Evolutionary conservation across 208 protist genomes (phyloP).

Genomic region (Novymonas esmeraldas): DNA sequence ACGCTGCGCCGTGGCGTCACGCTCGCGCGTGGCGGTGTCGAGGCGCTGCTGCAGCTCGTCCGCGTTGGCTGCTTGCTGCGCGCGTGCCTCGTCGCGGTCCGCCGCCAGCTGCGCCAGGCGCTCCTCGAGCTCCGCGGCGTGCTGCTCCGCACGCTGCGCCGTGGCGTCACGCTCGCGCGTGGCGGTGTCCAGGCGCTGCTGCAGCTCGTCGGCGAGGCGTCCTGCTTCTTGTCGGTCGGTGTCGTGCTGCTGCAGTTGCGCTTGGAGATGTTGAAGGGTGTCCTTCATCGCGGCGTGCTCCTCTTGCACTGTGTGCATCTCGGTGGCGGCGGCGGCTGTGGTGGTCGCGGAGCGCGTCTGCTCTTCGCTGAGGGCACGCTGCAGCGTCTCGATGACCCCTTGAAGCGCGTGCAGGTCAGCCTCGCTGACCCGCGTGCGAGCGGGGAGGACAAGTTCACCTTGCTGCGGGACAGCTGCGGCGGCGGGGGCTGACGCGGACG

Average conservation of each 20-base stretch:
- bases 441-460: too few species aligned
- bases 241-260: too few species aligned
- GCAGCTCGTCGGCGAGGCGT: too few species aligned
- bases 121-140: not conserved
- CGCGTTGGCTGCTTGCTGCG: conserved; percentile 3
- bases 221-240: too few species aligned
- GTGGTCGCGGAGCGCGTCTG: not conserved
- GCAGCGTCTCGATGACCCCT: conserved; percentile 24
- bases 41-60: conserved; percentile 28
- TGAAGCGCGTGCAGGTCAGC: conserved; percentile 13
- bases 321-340: not conserved
- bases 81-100: not conserved
- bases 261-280: conserved; percentile 11
- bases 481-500: not conserved
- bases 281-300: conserved; percentile 22
- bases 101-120: conserved; percentile 2
- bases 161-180: not conserved
- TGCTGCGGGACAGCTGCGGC: not conserved
- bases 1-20: not conserved
- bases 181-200: not conserved
- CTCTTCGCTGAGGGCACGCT: conserved; percentile 13
- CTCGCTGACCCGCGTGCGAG: not conserved
- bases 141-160: not conserved
- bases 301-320: conserved; percentile 6
- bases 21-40: conserved; percentile 7